Conservation (phyloP, 148 eudicot species). For the Silene uniflora region DNA sequence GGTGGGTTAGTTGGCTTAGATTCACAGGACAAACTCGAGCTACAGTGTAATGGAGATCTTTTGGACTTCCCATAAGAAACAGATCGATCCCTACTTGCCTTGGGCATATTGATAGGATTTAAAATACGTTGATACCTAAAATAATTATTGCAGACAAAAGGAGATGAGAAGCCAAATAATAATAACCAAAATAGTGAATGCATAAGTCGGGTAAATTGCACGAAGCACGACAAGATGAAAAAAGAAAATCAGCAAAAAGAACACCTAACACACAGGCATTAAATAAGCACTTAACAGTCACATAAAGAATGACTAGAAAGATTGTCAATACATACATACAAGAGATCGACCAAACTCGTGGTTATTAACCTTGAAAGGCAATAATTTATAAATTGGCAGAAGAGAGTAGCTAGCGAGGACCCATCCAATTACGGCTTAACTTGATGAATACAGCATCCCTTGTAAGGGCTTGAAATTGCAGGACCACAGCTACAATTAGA, state of each 20-base stretch:
- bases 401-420: background rate
- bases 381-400: background rate
- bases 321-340: background rate
- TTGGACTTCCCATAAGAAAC: constrained; percentile 51
- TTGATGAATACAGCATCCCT: background rate
- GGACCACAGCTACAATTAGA: no score
- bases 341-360: background rate
- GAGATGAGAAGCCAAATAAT: constrained; percentile 3
- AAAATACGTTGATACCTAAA: constrained; percentile 20
- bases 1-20: constrained; percentile 36
- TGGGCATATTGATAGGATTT: constrained; percentile 55
- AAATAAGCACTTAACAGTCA: background rate
- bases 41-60: constrained; percentile 50
- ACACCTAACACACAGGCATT: background rate
- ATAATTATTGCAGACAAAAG: constrained; percentile 14
- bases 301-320: background rate
- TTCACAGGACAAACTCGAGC: constrained; percentile 48
- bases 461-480: background rate
- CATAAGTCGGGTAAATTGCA: background rate
- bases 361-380: background rate
- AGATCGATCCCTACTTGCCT: constrained; percentile 63
- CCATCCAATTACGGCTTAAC: background rate
- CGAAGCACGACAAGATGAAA: background rate
- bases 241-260: background rate
- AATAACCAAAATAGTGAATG: background rate